phyloP scores from a whole-genome alignment of 139 green algal genomes.

The Tetradesmus lagerheimii region DNA sequence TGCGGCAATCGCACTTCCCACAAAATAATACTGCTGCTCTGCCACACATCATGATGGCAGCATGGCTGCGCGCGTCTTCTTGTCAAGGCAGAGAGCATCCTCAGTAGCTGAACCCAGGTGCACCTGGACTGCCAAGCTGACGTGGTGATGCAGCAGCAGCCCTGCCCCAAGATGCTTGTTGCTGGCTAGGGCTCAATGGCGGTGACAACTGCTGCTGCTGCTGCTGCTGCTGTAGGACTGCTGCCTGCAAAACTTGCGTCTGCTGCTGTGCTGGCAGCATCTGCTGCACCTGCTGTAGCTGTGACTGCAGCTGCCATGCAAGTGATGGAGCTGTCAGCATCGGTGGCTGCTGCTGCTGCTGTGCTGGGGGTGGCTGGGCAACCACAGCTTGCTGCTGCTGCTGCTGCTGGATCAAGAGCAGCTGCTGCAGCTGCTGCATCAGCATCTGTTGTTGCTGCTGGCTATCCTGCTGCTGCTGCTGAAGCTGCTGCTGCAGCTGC shows the following conservation, averaged over 20 bases:
- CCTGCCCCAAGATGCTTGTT: neutral
- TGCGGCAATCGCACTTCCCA: too few relatives aligned
- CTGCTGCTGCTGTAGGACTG: neutral
- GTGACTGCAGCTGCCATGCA: neutral
- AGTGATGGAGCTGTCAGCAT: neutral
- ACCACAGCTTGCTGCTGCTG: neutral
- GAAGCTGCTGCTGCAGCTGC: conserved; percentile 17
- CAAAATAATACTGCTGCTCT: too few relatives aligned
- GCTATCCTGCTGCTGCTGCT: conserved; percentile 11
- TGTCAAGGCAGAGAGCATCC: too few relatives aligned
- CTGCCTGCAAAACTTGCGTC: neutral
- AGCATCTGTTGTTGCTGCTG: neutral
- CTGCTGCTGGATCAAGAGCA: conserved; percentile 12
- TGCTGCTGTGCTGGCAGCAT: neutral
- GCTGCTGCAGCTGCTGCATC: neutral
- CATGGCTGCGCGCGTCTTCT: too few relatives aligned
- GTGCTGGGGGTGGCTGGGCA: neutral
- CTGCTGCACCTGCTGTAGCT: neutral
- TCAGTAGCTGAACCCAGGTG: neutral
- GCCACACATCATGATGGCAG: too few relatives aligned
- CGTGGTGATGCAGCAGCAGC: neutral
- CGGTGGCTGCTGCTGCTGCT: neutral
- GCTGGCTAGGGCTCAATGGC: neutral
- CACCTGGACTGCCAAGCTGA: neutral
- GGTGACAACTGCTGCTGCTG: neutral